These are phyloP conservation scores for Pyrenophora tritici-repentis DNA, from an alignment of 2,329 filamentous ascomycete genomes.

Conservation along the genomic window DNA sequence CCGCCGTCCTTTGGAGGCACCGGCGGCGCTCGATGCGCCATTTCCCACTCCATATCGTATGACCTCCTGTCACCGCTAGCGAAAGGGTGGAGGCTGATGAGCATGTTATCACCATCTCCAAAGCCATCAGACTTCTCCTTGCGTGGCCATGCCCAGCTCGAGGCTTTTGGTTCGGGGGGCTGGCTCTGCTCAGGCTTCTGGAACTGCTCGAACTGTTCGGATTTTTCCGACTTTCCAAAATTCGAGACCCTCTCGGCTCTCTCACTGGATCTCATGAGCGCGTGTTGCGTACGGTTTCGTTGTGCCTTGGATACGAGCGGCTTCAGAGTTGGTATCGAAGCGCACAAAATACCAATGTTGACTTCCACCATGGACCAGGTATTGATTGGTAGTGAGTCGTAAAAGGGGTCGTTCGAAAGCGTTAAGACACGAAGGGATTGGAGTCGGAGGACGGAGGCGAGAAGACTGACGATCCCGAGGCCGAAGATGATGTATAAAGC, in stretches of 20 bases:
- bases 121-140: neutral
- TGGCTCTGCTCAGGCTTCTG: neutral
- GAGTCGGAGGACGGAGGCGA: conserved; percentile 28
- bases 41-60: neutral
- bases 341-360: conserved; percentile 84
- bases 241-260: too few relatives aligned
- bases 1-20: neutral
- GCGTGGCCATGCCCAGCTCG: neutral
- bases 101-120: neutral
- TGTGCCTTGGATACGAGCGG: conserved; percentile 58
- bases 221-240: too few relatives aligned
- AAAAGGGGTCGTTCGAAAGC: conserved; percentile 57
- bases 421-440: conserved; percentile 47
- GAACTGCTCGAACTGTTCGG: too few relatives aligned
- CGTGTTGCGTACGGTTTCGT: conserved; percentile 16
- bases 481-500: conserved; percentile 73
- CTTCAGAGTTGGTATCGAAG: conserved; percentile 85
- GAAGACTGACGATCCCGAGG: conserved; percentile 74
- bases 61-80: neutral
- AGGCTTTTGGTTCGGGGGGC: neutral
- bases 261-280: neutral
- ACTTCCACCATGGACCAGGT: conserved; percentile 94
- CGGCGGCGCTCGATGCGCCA: neutral
- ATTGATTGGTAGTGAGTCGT: conserved; percentile 80
- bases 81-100: neutral